Evolutionary conservation across 345 rosid genomes (phyloP).

Genomic region (Eucalyptus marginata): DNA sequence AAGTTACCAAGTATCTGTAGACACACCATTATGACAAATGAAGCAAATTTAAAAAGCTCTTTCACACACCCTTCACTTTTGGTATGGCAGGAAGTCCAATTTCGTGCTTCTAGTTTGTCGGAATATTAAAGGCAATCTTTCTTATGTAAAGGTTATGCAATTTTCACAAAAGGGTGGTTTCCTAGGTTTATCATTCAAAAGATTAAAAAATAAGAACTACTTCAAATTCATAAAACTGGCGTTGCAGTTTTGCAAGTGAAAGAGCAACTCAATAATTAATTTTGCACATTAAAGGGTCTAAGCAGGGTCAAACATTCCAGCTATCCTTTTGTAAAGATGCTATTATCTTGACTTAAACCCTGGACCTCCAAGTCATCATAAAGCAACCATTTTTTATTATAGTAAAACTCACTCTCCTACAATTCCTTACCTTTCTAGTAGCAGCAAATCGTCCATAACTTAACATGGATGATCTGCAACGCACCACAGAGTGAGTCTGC

Average conservation of each 20-base stretch:
- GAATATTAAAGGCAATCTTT: not conserved
- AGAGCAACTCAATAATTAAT: not conserved
- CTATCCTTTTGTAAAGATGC: not conserved
- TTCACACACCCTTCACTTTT: not conserved
- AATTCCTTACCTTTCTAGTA: not conserved
- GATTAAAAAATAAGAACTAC: not conserved
- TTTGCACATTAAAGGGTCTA: not conserved
- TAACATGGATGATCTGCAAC: not conserved
- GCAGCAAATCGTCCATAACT: not conserved
- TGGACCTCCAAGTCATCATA: not conserved
- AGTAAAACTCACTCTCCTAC: not conserved
- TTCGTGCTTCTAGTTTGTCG: not conserved
- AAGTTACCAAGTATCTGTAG: not conserved
- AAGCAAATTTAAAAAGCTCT: not conserved
- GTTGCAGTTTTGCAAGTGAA: not conserved
- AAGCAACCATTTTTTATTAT: not conserved
- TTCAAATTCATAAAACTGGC: not conserved
- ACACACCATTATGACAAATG: not conserved
- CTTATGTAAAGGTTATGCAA: not conserved
- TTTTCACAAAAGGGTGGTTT: not conserved
- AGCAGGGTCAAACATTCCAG: not conserved
- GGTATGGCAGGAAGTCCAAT: not conserved
- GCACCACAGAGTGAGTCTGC: not conserved
- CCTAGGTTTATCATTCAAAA: not conserved
- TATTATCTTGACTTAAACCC: not conserved